Base-by-base conservation (phyloP, 495 filamentous ascomycete genomes). In the Entonaema liquescens region DNA sequence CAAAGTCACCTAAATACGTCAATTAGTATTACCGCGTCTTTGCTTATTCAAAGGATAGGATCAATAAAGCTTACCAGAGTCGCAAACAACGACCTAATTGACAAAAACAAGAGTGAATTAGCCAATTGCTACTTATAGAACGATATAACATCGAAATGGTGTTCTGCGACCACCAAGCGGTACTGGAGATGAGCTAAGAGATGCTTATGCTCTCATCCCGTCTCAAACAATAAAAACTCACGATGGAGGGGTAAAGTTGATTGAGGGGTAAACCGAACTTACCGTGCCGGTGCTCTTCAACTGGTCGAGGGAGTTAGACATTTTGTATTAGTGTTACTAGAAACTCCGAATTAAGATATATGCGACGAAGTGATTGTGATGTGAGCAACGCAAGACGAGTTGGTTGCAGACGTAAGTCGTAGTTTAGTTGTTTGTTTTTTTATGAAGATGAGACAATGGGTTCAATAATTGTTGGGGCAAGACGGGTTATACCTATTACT, bases 211-310 rank as follows among this genome's bases (percentile, higher is more conserved):
- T n/a, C 56, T 33, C 56, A 26, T 70, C 76, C 13, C 33, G 44
- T 44, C 21, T 4, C 29, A 60, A 60, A 57, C 35, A 59, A 38
- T 25, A 59, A 65, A 63, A 65, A 23, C 61, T 72, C 65, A 76
- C 71, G 71, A 72, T 77, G 70, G 77, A 75, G 75, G 77, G 76
- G 65, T 54, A 74, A 54, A 53, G 57, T 66, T 68, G 74, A 58
- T 62, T 70, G 78, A 74, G 81, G 82, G 81, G 82, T 80, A 79
- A 75, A 68, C 42, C 40, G 70, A 63, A 91, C 93, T 80, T 87
- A 96, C 93, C 72, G 95, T 99, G 89, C 95, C 96, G 78, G 92
- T 84, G 82, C 92, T 90, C 87, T 99, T 99, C 76, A 99, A 88
- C 85, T 98, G 94, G 75, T 98, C 95, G 67, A 99, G 89, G 83